Percentiles rank a stretch among this genome's conserved stretches.
Evolutionary conservation across 2,329 filamentous ascomycete species (phyloP).

Genomic region (Cadophora sp.): DNA sequence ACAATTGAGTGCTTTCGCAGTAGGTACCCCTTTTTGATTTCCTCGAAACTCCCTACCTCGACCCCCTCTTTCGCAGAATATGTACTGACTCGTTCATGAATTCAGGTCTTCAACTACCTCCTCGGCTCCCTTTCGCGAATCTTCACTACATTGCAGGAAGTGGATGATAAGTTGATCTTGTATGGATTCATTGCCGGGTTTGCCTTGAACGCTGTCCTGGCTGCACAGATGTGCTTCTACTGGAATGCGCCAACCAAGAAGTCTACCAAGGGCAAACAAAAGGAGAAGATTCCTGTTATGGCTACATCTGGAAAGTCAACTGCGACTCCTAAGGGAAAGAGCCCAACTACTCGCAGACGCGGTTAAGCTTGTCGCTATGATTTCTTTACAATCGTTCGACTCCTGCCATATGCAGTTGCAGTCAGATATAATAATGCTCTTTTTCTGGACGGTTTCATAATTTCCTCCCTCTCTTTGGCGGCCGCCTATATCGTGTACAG

Average conservation of each 20-base stretch:
- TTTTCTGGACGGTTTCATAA: background rate
- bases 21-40: conserved; percentile 54
- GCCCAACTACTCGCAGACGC: conserved; percentile 44
- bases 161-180: conserved; percentile 94
- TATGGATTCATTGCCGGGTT: conserved; percentile 95
- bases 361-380: conserved; percentile 30
- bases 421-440: conserved; percentile 23
- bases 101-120: conserved; percentile 96
- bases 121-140: conserved; percentile 90
- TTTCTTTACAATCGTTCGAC: conserved; percentile 26
- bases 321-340: conserved; percentile 41
- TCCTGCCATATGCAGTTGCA: conserved; percentile 39
- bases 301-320: conserved; percentile 31
- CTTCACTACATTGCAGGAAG: conserved; percentile 97
- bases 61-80: no score
- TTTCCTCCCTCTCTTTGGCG: no score
- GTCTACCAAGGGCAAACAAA: conserved; percentile 54
- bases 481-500: no score
- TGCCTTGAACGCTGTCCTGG: conserved; percentile 84
- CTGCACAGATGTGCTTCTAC: conserved; percentile 92
- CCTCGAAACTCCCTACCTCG: background rate
- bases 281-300: conserved; percentile 40
- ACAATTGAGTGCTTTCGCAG: conserved; percentile 94
- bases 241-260: conserved; percentile 76
- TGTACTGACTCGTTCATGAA: conserved; percentile 5